Conservation (phyloP, 345 rosid genomes). For the Citrus mangshanensis region DNA sequence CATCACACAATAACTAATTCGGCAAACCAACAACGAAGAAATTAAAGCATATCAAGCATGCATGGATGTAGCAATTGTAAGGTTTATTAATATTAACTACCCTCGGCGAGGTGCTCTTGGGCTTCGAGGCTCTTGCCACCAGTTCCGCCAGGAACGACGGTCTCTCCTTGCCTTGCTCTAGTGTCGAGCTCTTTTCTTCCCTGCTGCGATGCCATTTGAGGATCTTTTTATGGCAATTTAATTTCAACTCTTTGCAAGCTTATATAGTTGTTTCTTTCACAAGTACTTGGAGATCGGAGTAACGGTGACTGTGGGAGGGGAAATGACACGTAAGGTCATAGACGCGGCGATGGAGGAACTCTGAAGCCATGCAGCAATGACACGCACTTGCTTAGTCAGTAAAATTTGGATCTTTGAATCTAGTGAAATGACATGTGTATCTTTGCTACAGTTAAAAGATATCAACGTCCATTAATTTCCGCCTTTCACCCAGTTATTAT, state of each 20-base stretch:
- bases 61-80: no score
- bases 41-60: no score
- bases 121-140: conserved; percentile 66
- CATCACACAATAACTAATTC: neutral
- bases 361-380: conserved; percentile 10
- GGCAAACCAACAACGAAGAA: no score
- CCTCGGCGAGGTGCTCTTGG: conserved; percentile 59
- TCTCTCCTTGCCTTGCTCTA: conserved; percentile 52
- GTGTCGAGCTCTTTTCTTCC: conserved; percentile 39
- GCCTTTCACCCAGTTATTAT: no score
- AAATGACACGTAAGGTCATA: conserved; percentile 14
- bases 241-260: no score
- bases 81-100: neutral
- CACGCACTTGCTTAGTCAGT: conserved; percentile 37
- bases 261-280: no score
- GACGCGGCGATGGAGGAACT: no score
- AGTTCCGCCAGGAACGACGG: conserved; percentile 55
- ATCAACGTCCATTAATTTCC: no score
- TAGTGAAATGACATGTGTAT: neutral
- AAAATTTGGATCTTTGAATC: neutral
- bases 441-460: neutral
- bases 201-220: conserved; percentile 39
- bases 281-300: neutral
- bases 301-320: conserved; percentile 3
- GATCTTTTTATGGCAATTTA: no score